Conservation (phyloP, 140 eudicot genomes). For the Bidens hawaiensis region DNA sequence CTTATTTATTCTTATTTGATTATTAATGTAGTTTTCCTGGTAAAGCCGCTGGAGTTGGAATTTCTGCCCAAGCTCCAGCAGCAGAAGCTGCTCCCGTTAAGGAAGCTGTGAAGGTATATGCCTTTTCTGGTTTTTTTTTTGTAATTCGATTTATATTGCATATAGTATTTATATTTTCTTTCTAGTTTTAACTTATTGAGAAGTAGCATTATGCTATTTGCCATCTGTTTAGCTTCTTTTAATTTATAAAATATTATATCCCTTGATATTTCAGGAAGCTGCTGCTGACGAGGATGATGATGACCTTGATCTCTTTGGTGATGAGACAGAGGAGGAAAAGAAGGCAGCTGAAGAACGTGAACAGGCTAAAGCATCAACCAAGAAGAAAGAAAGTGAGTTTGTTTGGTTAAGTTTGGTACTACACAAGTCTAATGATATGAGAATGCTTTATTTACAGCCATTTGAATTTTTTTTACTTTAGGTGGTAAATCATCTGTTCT, state of each 20-base stretch:
- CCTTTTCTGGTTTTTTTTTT: neutral
- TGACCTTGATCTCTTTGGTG: slow-evolving; percentile 95
- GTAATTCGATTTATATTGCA: neutral
- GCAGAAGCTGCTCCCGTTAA: no score
- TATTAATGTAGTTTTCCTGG: slow-evolving; percentile 74
- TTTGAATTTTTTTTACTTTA: slow-evolving; percentile 16
- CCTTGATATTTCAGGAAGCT: slow-evolving; percentile 43
- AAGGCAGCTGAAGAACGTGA: slow-evolving; percentile 96
- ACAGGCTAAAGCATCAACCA: slow-evolving; percentile 70
- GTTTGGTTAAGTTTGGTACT: neutral
- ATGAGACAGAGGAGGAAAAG: slow-evolving; percentile 92
- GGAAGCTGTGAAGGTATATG: slow-evolving; percentile 44
- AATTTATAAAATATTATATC: neutral
- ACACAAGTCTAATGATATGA: neutral
- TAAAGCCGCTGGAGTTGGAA: slow-evolving; percentile 71
- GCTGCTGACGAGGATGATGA: slow-evolving; percentile 60
- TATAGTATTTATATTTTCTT: no score
- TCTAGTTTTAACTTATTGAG: neutral
- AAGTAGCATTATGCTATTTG: no score
- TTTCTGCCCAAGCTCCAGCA: slow-evolving; percentile 45
- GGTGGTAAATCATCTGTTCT: slow-evolving; percentile 99
- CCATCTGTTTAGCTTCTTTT: no score
- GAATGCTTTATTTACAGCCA: neutral
- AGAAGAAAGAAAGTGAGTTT: slow-evolving; percentile 90
- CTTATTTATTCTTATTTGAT: neutral